Evolutionary conservation across 164 flowering plant species (phyloP).

Genomic region (Chimonanthus salicifolius): DNA sequence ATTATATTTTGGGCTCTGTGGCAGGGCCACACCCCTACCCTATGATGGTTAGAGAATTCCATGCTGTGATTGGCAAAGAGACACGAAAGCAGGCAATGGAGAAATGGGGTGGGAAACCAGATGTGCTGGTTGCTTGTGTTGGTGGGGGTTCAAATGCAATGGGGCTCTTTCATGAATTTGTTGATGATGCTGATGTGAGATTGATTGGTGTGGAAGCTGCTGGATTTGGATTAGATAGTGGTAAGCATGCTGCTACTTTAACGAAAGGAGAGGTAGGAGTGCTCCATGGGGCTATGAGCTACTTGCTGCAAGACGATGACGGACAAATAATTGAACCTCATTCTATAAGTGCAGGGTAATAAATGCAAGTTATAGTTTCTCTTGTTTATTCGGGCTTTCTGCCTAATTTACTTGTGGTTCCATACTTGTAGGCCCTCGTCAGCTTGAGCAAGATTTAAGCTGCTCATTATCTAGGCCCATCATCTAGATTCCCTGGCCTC

Average conservation of each 20-base stretch:
- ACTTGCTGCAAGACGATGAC: conserved; percentile 78
- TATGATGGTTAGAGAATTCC: conserved; percentile 95
- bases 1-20: conserved; percentile 89
- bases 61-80: conserved; percentile 91
- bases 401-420: too few relatives aligned
- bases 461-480: too few relatives aligned
- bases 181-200: conserved; percentile 67
- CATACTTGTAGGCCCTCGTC: too few relatives aligned
- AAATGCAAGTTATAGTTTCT: not conserved
- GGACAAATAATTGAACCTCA: conserved; percentile 94
- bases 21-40: conserved; percentile 99
- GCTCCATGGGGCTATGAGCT: conserved; percentile 88
- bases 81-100: conserved; percentile 81
- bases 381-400: too few relatives aligned
- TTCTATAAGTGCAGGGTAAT: conserved; percentile 92
- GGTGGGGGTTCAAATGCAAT: conserved; percentile 98
- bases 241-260: conserved; percentile 88
- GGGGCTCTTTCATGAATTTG: conserved; percentile 89
- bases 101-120: conserved; percentile 93
- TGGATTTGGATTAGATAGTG: conserved; percentile 86
- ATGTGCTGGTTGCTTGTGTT: conserved; percentile 87
- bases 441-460: too few relatives aligned
- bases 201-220: conserved; percentile 93
- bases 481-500: not conserved
- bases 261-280: conserved; percentile 84